These are phyloP conservation scores for Dictyostelium purpureum DNA, from an alignment of 78 protist species.

Conservation along the genomic window DNA sequence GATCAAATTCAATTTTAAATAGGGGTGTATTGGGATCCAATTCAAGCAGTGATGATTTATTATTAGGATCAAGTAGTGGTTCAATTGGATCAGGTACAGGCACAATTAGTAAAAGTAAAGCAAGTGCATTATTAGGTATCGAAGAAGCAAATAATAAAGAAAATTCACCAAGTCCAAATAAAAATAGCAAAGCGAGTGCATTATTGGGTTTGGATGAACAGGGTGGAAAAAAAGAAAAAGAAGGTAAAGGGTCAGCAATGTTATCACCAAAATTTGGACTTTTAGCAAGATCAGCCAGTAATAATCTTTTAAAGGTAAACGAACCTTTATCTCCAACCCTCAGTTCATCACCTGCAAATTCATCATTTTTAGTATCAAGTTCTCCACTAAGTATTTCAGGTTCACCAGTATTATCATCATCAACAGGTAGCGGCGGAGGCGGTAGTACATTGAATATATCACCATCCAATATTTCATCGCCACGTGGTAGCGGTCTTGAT, in stretches of 20 bases:
- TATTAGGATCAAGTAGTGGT: background rate
- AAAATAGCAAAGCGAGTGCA: slow-evolving; percentile 27
- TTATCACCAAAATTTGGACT: slow-evolving; percentile 69
- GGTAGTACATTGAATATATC: background rate
- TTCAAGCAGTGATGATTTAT: slow-evolving; percentile 8
- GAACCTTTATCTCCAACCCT: background rate
- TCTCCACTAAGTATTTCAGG: no score
- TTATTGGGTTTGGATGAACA: slow-evolving; percentile 9
- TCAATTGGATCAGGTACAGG: background rate
- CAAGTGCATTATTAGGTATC: slow-evolving; percentile 43
- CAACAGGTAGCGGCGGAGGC: background rate
- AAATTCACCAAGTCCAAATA: background rate
- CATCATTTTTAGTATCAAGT: no score
- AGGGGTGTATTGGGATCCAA: slow-evolving; percentile 16
- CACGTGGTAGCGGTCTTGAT: background rate
- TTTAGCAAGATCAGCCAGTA: slow-evolving; percentile 66
- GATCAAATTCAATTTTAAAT: slow-evolving; percentile 34
- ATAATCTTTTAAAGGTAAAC: background rate
- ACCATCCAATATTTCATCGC: background rate
- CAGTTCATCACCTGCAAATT: background rate
- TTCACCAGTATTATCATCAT: background rate
- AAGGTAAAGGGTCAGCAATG: background rate
- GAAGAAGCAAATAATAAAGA: no score
- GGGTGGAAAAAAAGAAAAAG: background rate
- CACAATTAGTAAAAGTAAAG: slow-evolving; percentile 1